These are phyloP conservation scores for Dichomitus squalens DNA, from an alignment of 1,284 basidiomycete species.

Conservation along the genomic window DNA sequence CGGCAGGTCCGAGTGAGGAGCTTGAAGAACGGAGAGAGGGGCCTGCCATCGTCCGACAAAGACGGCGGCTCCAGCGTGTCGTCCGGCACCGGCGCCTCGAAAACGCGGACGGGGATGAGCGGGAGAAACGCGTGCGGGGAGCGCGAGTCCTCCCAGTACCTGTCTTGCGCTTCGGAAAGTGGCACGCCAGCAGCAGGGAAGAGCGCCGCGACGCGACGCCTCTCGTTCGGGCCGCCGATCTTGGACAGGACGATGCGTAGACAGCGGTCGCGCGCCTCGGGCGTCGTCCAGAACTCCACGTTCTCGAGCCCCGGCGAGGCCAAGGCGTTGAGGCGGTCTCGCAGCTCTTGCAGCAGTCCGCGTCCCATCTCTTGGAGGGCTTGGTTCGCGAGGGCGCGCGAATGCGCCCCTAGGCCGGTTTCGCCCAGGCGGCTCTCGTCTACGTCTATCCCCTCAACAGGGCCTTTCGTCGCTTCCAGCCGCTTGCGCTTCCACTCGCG, in stretches of 20 bases:
- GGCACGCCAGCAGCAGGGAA: conserved; percentile 37
- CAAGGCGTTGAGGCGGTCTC: conserved; percentile 41
- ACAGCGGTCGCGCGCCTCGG: conserved; percentile 70
- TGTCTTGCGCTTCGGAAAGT: conserved; percentile 35
- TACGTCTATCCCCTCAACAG: conserved; percentile 19
- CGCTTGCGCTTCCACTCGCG: conserved; percentile 59
- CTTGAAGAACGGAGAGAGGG: conserved; percentile 41
- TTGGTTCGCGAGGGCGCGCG: conserved; percentile 65
- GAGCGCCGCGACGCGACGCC: conserved; percentile 56
- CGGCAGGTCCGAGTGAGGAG: conserved; percentile 52
- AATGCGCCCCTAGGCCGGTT: conserved; percentile 48
- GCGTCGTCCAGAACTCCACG: conserved; percentile 78
- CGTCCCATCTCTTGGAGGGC: conserved; percentile 71
- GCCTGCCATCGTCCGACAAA: neutral
- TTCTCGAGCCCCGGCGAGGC: conserved; percentile 3
- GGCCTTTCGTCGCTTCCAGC: conserved; percentile 17
- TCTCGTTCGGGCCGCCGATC: conserved; percentile 70
- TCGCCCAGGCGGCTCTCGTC: conserved; percentile 28
- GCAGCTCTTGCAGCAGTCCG: conserved; percentile 67
- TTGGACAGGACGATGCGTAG: conserved; percentile 65
- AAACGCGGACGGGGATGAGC: conserved; percentile 56
- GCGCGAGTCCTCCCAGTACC: conserved; percentile 69
- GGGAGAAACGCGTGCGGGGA: conserved; percentile 53
- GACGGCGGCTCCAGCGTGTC: conserved; percentile 1
- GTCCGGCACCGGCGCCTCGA: conserved; percentile 34